Evolutionary conservation across 805 yeast genomes (phyloP), one percentile per base, ranked within the genome.

Genomic region (Wickerhamomyces rabaulensis): DNA sequence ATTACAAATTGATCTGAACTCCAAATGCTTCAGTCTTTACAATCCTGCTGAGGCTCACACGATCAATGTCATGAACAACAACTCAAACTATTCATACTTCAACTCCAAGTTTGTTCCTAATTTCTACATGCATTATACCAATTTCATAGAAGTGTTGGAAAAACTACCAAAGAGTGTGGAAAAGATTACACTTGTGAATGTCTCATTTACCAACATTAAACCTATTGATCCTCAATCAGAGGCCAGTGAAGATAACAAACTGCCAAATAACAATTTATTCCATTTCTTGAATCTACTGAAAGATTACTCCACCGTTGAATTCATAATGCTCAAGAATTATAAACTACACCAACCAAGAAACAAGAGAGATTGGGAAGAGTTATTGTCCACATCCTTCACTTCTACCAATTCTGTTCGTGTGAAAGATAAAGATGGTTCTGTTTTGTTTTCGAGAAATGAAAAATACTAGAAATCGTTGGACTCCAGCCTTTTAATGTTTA

Each of bases 1-100:
- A 12, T 49, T 80, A 20, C 62, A 68, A 9, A 59, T 80, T 13
- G 85, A 80, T 54, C 58, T 80, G 38, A 67, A 68, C 49, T 78
- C 84, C 29, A 64, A 63, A 22, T 69, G 79, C 13, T 80, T 71
- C 44, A 51, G 57, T 31, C 50, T 57, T 4, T 56, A 56, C 39
- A 47, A 46, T 44, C 21, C 56, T 4, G 43, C 49, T n/a, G 61
- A 56, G 38, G 41, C 45, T 5, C 23, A 46, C 6, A 41, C 51
- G 1, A 52, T 53, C 9, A 60, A 58, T 46, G 41, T 53, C 3
- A 45, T 39, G 3, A 58, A 60, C 46, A 29, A 33, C 7, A 58
- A 58, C 39, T 56, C 61, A n/a, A 58, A 60, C 41, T 60, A 52
- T 47, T 57, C 53, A 3, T 60, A 57, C 36, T 58, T 48, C 46